Base-by-base conservation (phyloP, 176 grass and related monocot genomes). In the Stipa capillata region DNA sequence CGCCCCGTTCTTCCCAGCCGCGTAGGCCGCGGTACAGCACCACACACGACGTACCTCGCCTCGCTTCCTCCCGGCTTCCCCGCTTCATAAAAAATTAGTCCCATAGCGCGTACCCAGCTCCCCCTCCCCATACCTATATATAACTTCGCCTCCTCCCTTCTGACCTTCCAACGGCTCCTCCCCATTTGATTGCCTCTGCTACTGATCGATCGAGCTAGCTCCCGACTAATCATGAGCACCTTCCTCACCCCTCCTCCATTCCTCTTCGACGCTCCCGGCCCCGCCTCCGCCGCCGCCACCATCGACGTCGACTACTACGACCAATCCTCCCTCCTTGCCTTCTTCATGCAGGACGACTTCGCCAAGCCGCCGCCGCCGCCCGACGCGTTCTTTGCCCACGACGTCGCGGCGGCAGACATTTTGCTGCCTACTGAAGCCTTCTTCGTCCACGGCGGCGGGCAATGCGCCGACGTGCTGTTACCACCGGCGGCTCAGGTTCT, bases 241-340 rank as follows among this genome's bases (percentile, higher is more conserved):
- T 76, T 59, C 54, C 61, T 77, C 41, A 69, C 87, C n/a, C 44
- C 75, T 25, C 48, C 76, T 3, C 67, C 73, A 0, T 61, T 80
- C 57, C 62, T 85, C 81, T 74, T 80, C 8, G 58, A 82, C 69
- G n/a, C n/a, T n/a, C n/a, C n/a, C n/a, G 77, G 9, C 27, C 40
- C 16, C 33, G 28, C 52, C 62, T 35, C 14, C 45, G 16, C 48
- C 15, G 61, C 40, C 12, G 3, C 17, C 33, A n/a, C n/a, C n/a
- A n/a, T n/a, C n/a, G n/a, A n/a, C n/a, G 29, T 5, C 28, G 57
- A 5, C 16, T 15, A 49, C 16, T 48, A 71, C 36, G 24, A 59
- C 37, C 54, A 59, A 8, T 60, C 53, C 21, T 70, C 64, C 41
- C 12, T 84, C 61, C 37, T 45, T 4, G 28, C 49, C 61, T 53